Percentiles rank a stretch among this genome's conserved stretches.
phyloP scores from a whole-genome alignment of 2,329 filamentous ascomycete species.

The Amylocarpus encephaloides region DNA sequence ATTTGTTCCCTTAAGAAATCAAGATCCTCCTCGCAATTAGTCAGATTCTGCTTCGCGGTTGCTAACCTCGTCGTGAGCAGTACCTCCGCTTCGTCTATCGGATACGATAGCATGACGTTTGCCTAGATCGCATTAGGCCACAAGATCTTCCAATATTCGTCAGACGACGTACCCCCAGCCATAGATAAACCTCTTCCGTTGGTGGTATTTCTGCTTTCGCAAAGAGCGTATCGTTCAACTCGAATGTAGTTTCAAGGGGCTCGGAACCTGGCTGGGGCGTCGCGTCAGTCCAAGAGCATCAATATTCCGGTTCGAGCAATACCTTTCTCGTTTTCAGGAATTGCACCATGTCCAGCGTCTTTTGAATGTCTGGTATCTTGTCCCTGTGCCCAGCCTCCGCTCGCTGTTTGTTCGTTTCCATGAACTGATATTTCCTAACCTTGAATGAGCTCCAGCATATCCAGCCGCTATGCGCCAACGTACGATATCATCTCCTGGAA shows the following conservation, averaged over 20 bases:
- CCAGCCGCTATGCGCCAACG: conserved; percentile 17
- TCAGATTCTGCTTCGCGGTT: conserved; percentile 71
- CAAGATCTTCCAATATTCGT: neutral
- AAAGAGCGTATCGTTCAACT: conserved; percentile 93
- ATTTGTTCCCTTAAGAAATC: conserved; percentile 96
- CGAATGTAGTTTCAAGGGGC: conserved; percentile 85
- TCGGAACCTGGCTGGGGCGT: conserved; percentile 40
- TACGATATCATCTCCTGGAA: conserved; percentile 95
- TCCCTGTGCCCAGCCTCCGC: conserved; percentile 76
- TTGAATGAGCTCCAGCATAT: conserved; percentile 25
- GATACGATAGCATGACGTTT: conserved; percentile 96
- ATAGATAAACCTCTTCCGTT: conserved; percentile 89
- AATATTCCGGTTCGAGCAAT: conserved; percentile 17
- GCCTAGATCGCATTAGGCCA: conserved; percentile 46
- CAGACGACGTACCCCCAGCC: conserved; percentile 69
- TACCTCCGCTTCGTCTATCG: conserved; percentile 76
- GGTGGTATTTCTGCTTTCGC: conserved; percentile 77
- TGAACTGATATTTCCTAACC: conserved; percentile 95
- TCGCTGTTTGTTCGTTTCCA: conserved; percentile 89
- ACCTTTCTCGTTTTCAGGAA: conserved; percentile 77
- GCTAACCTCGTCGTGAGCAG: conserved; percentile 71
- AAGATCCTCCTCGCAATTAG: conserved; percentile 92
- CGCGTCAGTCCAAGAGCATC: conserved; percentile 11
- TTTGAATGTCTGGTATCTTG: conserved; percentile 95
- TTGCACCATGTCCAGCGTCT: conserved; percentile 84